A percentile compares a stretch with the other conserved stretches of the same genome.
phyloP scores from a whole-genome alignment of 1,139 yeast species.

The Saccharomyces hybrid region DNA sequence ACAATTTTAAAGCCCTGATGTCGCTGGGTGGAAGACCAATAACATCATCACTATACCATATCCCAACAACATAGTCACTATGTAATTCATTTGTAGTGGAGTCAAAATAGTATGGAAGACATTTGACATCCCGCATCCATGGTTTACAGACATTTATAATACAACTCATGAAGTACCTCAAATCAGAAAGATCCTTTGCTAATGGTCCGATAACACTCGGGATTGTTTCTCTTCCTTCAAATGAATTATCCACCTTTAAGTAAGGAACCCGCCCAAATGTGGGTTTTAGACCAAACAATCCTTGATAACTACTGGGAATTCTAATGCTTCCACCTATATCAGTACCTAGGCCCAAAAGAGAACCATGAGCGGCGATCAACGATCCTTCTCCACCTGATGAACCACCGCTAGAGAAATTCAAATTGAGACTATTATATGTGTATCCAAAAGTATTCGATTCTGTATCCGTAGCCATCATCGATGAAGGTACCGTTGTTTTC shows the following conservation, averaged over 20 bases:
- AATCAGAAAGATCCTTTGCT: constrained; percentile 52
- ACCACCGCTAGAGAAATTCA: constrained; percentile 44
- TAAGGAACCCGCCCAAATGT: constrained; percentile 44
- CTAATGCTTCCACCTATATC: constrained; percentile 61
- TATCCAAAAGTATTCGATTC: constrained; percentile 40
- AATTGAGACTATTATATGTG: constrained; percentile 43
- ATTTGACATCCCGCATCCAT: constrained; percentile 47
- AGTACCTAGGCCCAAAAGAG: constrained; percentile 49
- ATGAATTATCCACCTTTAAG: constrained; percentile 44
- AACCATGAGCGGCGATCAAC: constrained; percentile 41
- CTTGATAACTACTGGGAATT: constrained; percentile 48
- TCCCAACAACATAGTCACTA: constrained; percentile 10
- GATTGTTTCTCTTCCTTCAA: constrained; percentile 48
- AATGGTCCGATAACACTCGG: constrained; percentile 53
- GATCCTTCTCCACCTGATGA: constrained; percentile 61
- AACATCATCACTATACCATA: constrained; percentile 14
- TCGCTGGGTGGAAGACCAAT: constrained; percentile 17
- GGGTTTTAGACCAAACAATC: constrained; percentile 48
- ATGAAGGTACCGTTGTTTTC: constrained; percentile 53
- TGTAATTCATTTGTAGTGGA: constrained; percentile 1
- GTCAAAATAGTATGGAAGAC: constrained; percentile 19
- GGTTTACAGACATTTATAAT: constrained; percentile 44
- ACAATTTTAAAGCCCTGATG: constrained; percentile 13
- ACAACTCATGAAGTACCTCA: constrained; percentile 51
- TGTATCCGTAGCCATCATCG: constrained; percentile 49